phyloP scores from a whole-genome alignment of 306 rosid species.

The Glycyrrhiza uralensis region DNA sequence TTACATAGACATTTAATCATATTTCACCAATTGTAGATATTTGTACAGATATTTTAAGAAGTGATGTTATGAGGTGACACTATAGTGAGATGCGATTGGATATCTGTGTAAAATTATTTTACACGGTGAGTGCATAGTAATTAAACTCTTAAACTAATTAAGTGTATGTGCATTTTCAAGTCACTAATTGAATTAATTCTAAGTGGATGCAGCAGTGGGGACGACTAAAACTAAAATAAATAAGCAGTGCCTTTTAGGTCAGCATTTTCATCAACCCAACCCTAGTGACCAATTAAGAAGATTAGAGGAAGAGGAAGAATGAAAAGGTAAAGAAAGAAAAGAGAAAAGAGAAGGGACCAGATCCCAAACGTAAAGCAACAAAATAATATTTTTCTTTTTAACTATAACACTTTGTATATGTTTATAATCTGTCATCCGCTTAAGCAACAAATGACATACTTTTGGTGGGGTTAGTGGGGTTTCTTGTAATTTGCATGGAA shows the following conservation, averaged over 20 bases:
- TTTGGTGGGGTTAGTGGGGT: conserved; percentile 44
- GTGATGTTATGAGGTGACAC: too few species aligned
- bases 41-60: too few species aligned
- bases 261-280: conserved; percentile 32
- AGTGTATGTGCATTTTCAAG: too few species aligned
- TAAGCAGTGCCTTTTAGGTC: conserved; percentile 35
- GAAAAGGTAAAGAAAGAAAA: not conserved
- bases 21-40: too few species aligned
- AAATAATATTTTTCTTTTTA: conserved; percentile 24
- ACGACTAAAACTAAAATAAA: conserved; percentile 1
- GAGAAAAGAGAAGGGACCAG: conserved; percentile 13
- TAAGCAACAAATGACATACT: conserved; percentile 42
- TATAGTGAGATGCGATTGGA: too few species aligned
- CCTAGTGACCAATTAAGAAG: not conserved
- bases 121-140: too few species aligned
- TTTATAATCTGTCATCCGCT: conserved; percentile 33
- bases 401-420: conserved; percentile 3
- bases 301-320: conserved; percentile 11
- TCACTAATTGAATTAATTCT: too few species aligned
- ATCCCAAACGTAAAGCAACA: conserved; percentile 41
- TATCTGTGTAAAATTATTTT: too few species aligned
- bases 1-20: too few species aligned
- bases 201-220: conserved; percentile 28
- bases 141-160: too few species aligned
- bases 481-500: conserved; percentile 64